These are phyloP conservation scores for Globisporangium iwayamae DNA, from an alignment of 352 stramenopile genomes.

Conservation along the genomic window DNA sequence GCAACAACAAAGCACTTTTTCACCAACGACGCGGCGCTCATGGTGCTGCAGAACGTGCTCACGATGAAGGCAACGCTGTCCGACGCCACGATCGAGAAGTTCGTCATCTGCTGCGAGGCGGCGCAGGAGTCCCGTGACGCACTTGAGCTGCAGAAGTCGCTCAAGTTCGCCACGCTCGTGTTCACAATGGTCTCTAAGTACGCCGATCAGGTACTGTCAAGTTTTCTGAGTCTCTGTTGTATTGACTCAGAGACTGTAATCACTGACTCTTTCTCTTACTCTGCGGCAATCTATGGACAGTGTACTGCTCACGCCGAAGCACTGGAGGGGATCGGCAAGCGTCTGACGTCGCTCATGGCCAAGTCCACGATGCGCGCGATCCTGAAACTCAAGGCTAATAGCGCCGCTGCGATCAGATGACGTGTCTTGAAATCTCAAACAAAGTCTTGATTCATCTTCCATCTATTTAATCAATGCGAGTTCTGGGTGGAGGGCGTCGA, in stretches of 20 bases:
- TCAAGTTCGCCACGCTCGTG: conserved; percentile 63
- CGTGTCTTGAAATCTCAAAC: not conserved
- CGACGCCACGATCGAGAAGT: conserved; percentile 36
- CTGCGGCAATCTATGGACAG: conserved; percentile 6
- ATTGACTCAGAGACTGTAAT: no score
- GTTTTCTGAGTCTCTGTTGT: not conserved
- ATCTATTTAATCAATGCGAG: not conserved
- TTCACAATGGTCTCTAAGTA: conserved; percentile 69
- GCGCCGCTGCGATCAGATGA: not conserved
- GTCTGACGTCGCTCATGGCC: conserved; percentile 54
- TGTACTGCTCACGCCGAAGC: conserved; percentile 38
- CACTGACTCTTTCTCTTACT: not conserved
- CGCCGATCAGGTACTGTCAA: conserved; percentile 25
- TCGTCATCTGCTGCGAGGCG: conserved; percentile 41
- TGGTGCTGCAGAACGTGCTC: conserved; percentile 75
- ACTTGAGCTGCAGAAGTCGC: conserved; percentile 31
- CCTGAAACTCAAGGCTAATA: conserved; percentile 47
- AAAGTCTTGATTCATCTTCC: not conserved
- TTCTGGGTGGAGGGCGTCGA: not conserved
- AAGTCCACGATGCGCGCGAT: conserved; percentile 64
- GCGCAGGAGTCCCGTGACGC: conserved; percentile 32
- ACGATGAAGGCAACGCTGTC: conserved; percentile 55
- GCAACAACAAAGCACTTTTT: conserved; percentile 28
- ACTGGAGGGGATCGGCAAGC: conserved; percentile 39
- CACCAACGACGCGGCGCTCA: conserved; percentile 55